Evolutionary conservation across 805 yeast species (phyloP), one percentile per base, ranked within the genome.

Genomic region (Saccharomycopsis vini): DNA sequence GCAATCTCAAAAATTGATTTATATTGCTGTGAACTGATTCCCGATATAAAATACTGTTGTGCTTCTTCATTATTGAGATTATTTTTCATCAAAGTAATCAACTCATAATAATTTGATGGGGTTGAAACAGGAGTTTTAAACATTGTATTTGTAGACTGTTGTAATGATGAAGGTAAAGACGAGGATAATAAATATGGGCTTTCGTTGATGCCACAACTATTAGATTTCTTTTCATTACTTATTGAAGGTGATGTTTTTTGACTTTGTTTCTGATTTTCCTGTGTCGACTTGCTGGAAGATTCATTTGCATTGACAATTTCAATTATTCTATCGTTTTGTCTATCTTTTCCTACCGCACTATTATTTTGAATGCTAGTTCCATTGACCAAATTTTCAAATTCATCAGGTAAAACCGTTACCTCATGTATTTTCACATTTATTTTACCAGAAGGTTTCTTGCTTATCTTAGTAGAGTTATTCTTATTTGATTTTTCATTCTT

Each of bases 341-440:
- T n/a, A n/a, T n/a, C n/a, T n/a, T n/a, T n/a, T n/a, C n/a, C n/a
- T n/a, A n/a, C n/a, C n/a, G n/a, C n/a, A n/a, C n/a, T n/a, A n/a
- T n/a, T n/a, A n/a, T n/a, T n/a, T n/a, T n/a, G n/a, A n/a, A n/a
- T n/a, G n/a, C n/a, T n/a, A n/a, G 7, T 29, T 4, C 43, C 42
- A 18, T 41, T 28, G 7, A 46, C 42, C 19, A 54, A 36, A 22
- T 35, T 29, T 16, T 41, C 44, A 42, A 58, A 69, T 41, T 65
- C 62, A 9, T 39, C 41, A 0, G 79, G 79, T n/a, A 75, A 58
- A 10, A 39, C 42, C 36, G 67, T 68, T 0, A 74, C 78, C 40
- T 62, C 64, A 15, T 36, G 39, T 21, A 45, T 36, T 16, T 31
- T 31, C 9, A 46, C 36, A 13, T 9, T 37, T n/a, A 33, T 18